Evolutionary conservation across 768 basidiomycete species (phyloP), one percentile per base, ranked within the genome.

Genomic region (Phlebiopsis flavidoalba): DNA sequence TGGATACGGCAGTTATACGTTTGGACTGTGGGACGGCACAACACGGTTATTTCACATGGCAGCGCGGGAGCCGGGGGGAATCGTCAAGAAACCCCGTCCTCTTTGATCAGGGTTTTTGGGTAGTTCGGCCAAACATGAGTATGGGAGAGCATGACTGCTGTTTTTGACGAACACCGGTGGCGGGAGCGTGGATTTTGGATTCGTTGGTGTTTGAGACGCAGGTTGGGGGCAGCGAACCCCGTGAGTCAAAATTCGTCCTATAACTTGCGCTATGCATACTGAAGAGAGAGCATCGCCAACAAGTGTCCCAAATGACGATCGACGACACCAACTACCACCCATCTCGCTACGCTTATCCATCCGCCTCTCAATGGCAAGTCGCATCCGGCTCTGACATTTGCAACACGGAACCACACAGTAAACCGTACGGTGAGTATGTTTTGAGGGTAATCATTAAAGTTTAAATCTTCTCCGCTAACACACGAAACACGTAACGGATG

Each of bases 121-220:
- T 17, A 73, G 77, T 10, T 71, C 67, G n/a, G 72, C 75, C 35
- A 76, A n/a, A 76, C 11, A 70, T 85, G 46, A 21, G 67, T 7
- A 72, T 78, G 66, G 83, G 80, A 1, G 63, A 70, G 33, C 85
- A 85, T 68, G n/a, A 79, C 75, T 1, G 80, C 76, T n/a, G 8
- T 71, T 79, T 43, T 63, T 85, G 22, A 80, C 77, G 19, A 80
- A 77, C 64, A 77, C 75, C 0, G 79, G 77, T 11, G 72, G 71
- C 3, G 69, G 63, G 1, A 66, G 74, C 0, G 74, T 85, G 53
- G 84, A 85, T 65, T 74, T n/a, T 85, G 59, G 85, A 85, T 65
- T 73, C 66, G 37, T 63, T 82, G n/a, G 70, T 78, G 35, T 74
- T 83, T 53, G 72, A 76, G 56, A 75, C 75, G 5, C 73, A 71